A percentile compares a stretch with the other conserved stretches of the same genome.
phyloP scores from a whole-genome alignment of 2,329 filamentous ascomycete genomes.

The Stachybotrys chartarum region DNA sequence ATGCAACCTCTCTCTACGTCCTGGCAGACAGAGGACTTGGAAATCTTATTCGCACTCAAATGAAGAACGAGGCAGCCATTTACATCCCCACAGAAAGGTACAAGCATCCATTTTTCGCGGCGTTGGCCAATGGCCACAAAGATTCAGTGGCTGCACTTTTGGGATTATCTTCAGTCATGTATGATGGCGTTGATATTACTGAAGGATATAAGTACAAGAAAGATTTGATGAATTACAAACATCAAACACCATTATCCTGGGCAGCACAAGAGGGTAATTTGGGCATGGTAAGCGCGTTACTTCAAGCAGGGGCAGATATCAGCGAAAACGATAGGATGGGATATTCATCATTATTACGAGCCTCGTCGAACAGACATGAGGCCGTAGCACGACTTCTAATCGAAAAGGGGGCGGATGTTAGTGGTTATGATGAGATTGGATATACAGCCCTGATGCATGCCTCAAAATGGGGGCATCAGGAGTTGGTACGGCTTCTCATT shows the following conservation, averaged over 20 bases:
- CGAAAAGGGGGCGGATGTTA: conserved; percentile 6
- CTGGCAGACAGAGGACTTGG: conserved; percentile 20
- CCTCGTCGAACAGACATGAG: conserved; percentile 10
- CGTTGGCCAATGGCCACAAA: conserved; percentile 19
- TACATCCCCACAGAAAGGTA: conserved; percentile 19
- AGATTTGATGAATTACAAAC: background rate
- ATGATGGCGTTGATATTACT: conserved; percentile 2
- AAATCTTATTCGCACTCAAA: conserved; percentile 19
- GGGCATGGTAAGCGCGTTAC: background rate
- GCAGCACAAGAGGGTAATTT: conserved; percentile 8
- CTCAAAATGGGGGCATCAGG: conserved; percentile 10
- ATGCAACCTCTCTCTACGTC: conserved; percentile 24
- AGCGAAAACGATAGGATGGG: background rate
- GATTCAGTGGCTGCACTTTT: conserved; percentile 16
- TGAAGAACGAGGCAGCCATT: conserved; percentile 10
- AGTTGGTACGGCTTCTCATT: conserved; percentile 8
- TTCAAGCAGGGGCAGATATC: conserved; percentile 3
- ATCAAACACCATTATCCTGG: conserved; percentile 13
- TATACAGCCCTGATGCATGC: conserved; percentile 12
- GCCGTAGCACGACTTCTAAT: conserved; percentile 13
- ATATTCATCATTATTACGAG: background rate
- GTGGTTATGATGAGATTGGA: background rate
- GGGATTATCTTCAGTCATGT: conserved; percentile 3
- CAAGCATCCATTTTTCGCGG: conserved; percentile 25
- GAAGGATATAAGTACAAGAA: background rate